Base-by-base conservation (phyloP, 73 alveolate genomes). In the Tetrahymena malaccensis region DNA sequence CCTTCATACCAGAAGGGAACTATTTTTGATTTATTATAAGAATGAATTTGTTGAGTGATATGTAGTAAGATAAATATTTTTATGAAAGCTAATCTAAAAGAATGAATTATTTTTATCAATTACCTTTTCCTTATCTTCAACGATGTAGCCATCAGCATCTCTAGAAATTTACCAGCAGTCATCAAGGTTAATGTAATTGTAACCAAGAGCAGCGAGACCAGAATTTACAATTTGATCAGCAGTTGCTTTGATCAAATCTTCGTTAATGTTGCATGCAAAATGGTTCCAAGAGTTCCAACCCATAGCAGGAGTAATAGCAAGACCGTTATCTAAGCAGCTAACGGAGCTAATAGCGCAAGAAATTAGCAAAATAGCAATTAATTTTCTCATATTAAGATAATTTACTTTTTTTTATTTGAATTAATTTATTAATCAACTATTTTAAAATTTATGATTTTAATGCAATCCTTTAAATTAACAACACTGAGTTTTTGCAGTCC, bases 231-330 rank as follows among this genome's bases (percentile, higher is more conserved):
- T 85, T 93, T 93, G 56, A 93, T 97, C 99, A 34, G 99, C 99
- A 9, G 95, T 95, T 50, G 85, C 37, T 38, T 89, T 85, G 25
- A 98, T 95, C 31, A 98, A 89, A 25, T 96, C 97, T 58, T 97
- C 99, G 5, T 95, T 95, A 43, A 98, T 98, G 94, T 98, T 97
- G 94, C 99, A 98, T 57, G 94, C 98, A 93, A 96, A 98, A 58
- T 98, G 96, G 95, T 98, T 98, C 99, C 99, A 98, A 50, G 99
- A 96, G 96, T 98, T 98, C 98, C 99, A 98, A 5, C 99, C 99
- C 99, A 98, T 98, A 43, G 96, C 97, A 37, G 99, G 99, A 27
- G 97, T 96, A 34, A 16, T 25, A 22, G 98, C 99, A 83, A 98
- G 96, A 1, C 98, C 98, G 93, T 98, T 98, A 94, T 98, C 97